Percentiles rank a stretch among this genome's conserved stretches.
Evolutionary conservation across 768 basidiomycete genomes (phyloP).

Genomic region (Trametes cingulata): DNA sequence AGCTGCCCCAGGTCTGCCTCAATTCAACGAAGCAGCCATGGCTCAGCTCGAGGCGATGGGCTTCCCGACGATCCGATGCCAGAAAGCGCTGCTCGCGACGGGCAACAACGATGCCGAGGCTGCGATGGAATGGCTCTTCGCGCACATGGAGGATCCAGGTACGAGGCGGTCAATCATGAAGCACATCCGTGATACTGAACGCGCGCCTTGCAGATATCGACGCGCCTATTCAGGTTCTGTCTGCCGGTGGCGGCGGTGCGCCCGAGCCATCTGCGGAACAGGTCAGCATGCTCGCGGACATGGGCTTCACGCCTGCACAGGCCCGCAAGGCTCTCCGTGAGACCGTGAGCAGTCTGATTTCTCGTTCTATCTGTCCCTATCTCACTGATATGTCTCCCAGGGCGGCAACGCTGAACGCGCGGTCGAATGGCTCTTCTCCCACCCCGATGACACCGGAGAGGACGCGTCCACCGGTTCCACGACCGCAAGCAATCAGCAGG

Average conservation of each 20-base stretch:
- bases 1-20: conserved; percentile 46
- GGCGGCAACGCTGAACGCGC: conserved; percentile 79
- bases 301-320: conserved; percentile 89
- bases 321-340: conserved; percentile 85
- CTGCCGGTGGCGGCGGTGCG: conserved; percentile 29
- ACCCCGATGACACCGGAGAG: conserved; percentile 85
- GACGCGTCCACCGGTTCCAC: conserved; percentile 35
- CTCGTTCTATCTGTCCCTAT: not conserved
- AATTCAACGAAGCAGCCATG: conserved; percentile 76
- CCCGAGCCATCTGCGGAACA: conserved; percentile 70
- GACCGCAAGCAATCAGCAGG: conserved; percentile 24
- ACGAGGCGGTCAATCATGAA: conserved; percentile 14
- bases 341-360: conserved; percentile 56
- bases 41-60: conserved; percentile 86
- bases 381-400: conserved; percentile 37
- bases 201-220: conserved; percentile 72
- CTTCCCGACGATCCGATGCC: conserved; percentile 82
- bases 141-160: conserved; percentile 95
- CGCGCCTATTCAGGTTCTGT: conserved; percentile 54
- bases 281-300: conserved; percentile 74
- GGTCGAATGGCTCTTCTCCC: conserved; percentile 94
- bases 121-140: conserved; percentile 96
- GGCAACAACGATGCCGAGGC: conserved; percentile 71
- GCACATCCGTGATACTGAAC: not conserved
- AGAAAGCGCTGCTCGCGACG: conserved; percentile 89